Conservation (phyloP, 345 rosid species). For the Nasturtium officinale region DNA sequence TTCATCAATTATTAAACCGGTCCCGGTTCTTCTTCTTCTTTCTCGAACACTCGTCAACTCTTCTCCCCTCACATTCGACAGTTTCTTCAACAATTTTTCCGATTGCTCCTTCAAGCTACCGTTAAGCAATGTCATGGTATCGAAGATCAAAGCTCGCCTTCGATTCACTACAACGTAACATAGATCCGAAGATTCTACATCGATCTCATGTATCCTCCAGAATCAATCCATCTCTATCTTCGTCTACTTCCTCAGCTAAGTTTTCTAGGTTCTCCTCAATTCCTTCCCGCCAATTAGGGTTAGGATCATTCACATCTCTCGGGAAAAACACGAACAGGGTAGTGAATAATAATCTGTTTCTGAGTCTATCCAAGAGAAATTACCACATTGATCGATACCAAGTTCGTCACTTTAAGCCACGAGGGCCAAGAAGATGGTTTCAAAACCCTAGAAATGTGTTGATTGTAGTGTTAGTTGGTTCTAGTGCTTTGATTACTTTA, state of each 20-base stretch:
- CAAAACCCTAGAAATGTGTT: constrained; percentile 62
- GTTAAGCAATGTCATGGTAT: constrained; percentile 55
- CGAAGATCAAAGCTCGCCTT: constrained; percentile 53
- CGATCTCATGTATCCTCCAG: constrained; percentile 46
- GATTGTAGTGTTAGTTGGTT: constrained; percentile 57
- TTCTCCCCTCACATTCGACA: neutral
- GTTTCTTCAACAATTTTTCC: neutral
- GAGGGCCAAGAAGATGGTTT: constrained; percentile 70
- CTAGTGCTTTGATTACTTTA: constrained; percentile 60
- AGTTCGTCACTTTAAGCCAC: constrained; percentile 69
- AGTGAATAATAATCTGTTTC: constrained; percentile 36
- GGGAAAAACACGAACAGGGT: constrained; percentile 19
- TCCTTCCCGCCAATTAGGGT: constrained; percentile 42
- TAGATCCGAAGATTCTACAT: constrained; percentile 44
- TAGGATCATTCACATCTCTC: constrained; percentile 26
- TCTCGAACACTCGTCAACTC: constrained; percentile 19
- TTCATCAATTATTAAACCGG: neutral
- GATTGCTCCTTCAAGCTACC: constrained; percentile 1
- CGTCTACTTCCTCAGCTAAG: constrained; percentile 44
- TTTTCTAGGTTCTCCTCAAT: constrained; percentile 47
- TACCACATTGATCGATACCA: constrained; percentile 73
- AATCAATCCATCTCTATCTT: constrained; percentile 35
- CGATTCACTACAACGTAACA: constrained; percentile 49
- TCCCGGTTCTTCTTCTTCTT: constrained; percentile 1
- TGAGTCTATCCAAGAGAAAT: constrained; percentile 49